Evolutionary conservation across 495 filamentous ascomycete genomes (phyloP).

Genomic region (Entonaema liquescens): DNA sequence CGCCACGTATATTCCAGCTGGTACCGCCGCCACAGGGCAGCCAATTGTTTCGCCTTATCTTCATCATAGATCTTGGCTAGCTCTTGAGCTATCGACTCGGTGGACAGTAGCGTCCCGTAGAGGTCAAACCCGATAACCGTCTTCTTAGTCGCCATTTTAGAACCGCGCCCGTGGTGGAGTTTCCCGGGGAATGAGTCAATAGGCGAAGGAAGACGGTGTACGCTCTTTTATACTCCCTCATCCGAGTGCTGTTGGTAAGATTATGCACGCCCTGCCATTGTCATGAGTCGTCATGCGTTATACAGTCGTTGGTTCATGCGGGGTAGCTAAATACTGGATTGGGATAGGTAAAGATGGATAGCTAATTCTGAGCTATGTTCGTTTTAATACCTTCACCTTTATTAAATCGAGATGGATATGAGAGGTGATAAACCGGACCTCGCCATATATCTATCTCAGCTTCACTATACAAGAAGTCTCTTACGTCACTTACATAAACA

Average conservation of each 20-base stretch:
- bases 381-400: not conserved
- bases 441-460: not conserved
- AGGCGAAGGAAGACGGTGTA: not conserved
- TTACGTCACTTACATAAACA: slow-evolving; percentile 2
- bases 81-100: slow-evolving; percentile 68
- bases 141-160: slow-evolving; percentile 41
- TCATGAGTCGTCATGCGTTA: slow-evolving; percentile 8
- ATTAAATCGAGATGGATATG: not conserved
- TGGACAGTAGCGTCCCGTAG: slow-evolving; percentile 78
- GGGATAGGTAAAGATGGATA: slow-evolving; percentile 5
- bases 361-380: not conserved
- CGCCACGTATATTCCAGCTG: slow-evolving; percentile 88
- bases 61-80: slow-evolving; percentile 61
- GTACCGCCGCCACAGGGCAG: slow-evolving; percentile 60
- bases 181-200: slow-evolving; percentile 19
- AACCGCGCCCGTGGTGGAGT: not conserved
- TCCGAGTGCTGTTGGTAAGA: slow-evolving; percentile 2
- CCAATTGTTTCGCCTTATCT: slow-evolving; percentile 64
- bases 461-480: not conserved
- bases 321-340: slow-evolving; percentile 24
- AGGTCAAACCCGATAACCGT: slow-evolving; percentile 76
- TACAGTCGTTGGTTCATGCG: not conserved
- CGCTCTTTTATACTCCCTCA: not conserved
- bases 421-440: not conserved
- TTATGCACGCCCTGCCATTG: slow-evolving; percentile 9